Base-by-base conservation (phyloP, 257 asterid species). In the Gardenia jasminoides region DNA sequence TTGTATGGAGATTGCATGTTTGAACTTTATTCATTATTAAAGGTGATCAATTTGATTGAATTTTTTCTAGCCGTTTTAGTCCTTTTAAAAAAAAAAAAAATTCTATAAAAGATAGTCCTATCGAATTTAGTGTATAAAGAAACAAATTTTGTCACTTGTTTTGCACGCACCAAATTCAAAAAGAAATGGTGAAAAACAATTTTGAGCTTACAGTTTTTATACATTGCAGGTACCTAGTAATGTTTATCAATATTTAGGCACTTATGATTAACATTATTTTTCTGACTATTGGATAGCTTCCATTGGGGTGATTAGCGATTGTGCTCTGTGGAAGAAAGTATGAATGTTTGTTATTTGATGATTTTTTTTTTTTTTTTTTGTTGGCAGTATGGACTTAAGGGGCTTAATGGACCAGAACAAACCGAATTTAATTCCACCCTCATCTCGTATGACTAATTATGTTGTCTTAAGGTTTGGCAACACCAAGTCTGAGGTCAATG, bases 401-500 rank as follows among this genome's bases (percentile, higher is more conserved):
- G 84, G 93, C 87, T 86, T 95, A 84, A 90, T 89, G 86, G 98
- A 92, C 80, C 93, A 92, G 85, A 93, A 93, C 86, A 93, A 91
- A 74, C 93, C 86, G 83, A 89, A 87, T 85, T 91, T 90, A 52
- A 80, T 91, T 33, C 92, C 98, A 5, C 95, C 98, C 0, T 85
- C 98, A 0, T 93, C 99, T 19, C 90, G 98, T 31, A 95, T 93
- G 99, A 91, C 98, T 7, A 95, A 95, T 81, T 95, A 95, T 71
- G 97, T 93, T 78, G 98, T 95, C 79, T 82, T 95, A 78, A 81
- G 94, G 61, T 95, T 90, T 84, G 97, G 97, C 67, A 89, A 84
- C 78, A 52, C 86, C 76, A 88, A 82, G 67, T 83, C 92, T n/a
- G 91, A 85, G 36, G 86, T 91, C 31, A 86, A 72, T 82, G 98